A percentile compares a stretch with the other conserved stretches of the same genome.
Conservation (phyloP, 768 basidiomycete species). For the Peribolospora kevripleyi region DNA sequence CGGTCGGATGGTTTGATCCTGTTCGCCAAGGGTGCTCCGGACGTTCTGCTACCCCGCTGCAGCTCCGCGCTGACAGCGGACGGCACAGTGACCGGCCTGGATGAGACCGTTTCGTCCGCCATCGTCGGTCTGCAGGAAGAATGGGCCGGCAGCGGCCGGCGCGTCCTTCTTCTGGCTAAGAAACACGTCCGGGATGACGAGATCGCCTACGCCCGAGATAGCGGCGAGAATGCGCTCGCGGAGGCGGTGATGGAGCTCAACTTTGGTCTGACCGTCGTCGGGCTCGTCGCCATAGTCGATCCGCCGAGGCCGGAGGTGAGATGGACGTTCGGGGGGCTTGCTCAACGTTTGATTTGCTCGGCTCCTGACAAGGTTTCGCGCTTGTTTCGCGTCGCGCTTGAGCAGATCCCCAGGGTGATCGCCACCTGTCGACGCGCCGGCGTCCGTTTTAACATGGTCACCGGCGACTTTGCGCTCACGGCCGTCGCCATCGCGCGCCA, state of each 20-base stretch:
- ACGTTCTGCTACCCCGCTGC: constrained; percentile 25
- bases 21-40: constrained; percentile 34
- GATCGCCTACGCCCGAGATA: constrained; percentile 17
- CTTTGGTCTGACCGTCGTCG: constrained; percentile 30
- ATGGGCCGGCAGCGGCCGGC: constrained; percentile 32
- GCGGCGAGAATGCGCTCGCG: constrained; percentile 23
- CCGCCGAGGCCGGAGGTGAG: constrained; percentile 33
- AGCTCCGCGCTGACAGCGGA: constrained; percentile 22
- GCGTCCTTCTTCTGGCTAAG: constrained; percentile 38
- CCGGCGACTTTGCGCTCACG: constrained; percentile 31
- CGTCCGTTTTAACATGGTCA: constrained; percentile 41
- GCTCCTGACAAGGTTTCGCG: constrained; percentile 7
- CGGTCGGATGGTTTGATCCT: not conserved
- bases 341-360: not conserved
- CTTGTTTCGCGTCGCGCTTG: constrained; percentile 13
- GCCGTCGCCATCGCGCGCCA: constrained; percentile 39
- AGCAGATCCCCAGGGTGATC: too few species aligned
- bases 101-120: constrained; percentile 2
- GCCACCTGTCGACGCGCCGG: constrained; percentile 26
- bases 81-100: constrained; percentile 19
- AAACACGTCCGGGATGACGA: constrained; percentile 21
- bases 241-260: constrained; percentile 25
- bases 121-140: constrained; percentile 21
- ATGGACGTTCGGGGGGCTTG: constrained; percentile 1
- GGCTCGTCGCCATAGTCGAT: constrained; percentile 37